Evolutionary conservation across 768 basidiomycete species (phyloP).

Genomic region (Xerocomellus intermedius): DNA sequence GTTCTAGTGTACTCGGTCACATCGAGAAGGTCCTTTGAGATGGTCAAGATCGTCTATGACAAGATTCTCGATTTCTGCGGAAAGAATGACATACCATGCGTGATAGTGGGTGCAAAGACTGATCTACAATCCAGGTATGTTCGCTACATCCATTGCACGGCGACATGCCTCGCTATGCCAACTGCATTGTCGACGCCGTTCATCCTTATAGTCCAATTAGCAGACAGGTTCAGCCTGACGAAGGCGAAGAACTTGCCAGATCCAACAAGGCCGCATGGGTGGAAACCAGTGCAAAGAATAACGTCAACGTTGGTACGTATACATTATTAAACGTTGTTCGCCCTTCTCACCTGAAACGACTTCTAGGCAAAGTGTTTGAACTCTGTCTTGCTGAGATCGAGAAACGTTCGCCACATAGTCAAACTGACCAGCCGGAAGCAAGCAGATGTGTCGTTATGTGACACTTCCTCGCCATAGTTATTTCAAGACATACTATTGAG

Average conservation of each 20-base stretch:
- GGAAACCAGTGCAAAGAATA: conserved; percentile 86
- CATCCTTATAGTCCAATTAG: conserved; percentile 37
- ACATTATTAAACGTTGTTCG: not conserved
- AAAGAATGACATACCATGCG: conserved; percentile 81
- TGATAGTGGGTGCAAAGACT: conserved; percentile 90
- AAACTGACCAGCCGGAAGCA: conserved; percentile 41
- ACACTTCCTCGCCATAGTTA: conserved; percentile 19
- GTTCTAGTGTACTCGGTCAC: conserved; percentile 95
- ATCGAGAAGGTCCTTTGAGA: conserved; percentile 87
- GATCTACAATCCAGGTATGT: conserved; percentile 77
- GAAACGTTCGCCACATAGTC: conserved; percentile 59
- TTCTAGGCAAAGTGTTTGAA: conserved; percentile 77
- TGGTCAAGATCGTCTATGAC: conserved; percentile 91
- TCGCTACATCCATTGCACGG: conserved; percentile 3
- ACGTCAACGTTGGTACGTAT: conserved; percentile 82
- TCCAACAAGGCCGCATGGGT: conserved; percentile 75
- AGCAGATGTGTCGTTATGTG: conserved; percentile 58
- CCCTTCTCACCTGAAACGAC: not conserved
- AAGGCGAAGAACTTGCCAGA: conserved; percentile 74
- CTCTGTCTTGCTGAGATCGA: conserved; percentile 82
- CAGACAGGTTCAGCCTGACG: conserved; percentile 73
- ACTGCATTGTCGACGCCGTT: conserved; percentile 18
- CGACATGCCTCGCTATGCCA: conserved; percentile 10
- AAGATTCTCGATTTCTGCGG: conserved; percentile 91
- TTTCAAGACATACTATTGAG: conserved; percentile 26